Base-by-base conservation (phyloP, 345 rosid genomes). In the Rhodomyrtus tomentosa region DNA sequence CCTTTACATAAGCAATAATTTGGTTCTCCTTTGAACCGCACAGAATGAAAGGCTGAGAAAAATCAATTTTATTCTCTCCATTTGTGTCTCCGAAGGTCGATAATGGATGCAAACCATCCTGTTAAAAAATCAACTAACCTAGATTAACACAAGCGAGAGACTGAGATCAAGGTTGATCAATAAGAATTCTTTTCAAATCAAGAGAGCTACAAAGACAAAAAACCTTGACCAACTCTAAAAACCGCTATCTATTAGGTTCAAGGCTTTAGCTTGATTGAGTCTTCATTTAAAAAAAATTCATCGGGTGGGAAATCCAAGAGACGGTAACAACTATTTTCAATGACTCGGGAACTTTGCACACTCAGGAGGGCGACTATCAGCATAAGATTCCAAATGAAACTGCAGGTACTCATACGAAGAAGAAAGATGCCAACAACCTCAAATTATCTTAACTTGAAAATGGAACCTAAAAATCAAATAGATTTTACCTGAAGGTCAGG, bases 1-100 rank as follows among this genome's bases (percentile, higher is more conserved):
- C 89, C 59, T 97, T 99, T 48, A 92, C 73, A 85, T 84, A 96
- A 49, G 95, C 96, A 88, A 92, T 89, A 83, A 94, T 88, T 36
- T 85, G 90, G 29, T 85, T 89, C 85, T 89, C 86, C 85, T 87
- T 89, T 9, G 94, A 91, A 85, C 87, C 89, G 42, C 91, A 88
- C 85, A 93, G 87, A 82, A 92, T 51, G 36, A 92, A 83, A n/a
- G 91, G 88, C 82, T 85, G 88, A 18, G 88, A n/a, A 55, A 84
- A 84, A 82, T 83, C 89, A 84, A 83, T 52, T 80, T 84, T 84
- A 68, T 82, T 80, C 50, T 76, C 84, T 58, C 59, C 58, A 27
- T 68, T 81, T n/a, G 82, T 80, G 15, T 73, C 85, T 53, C 55
- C 32, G 4, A 58, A 85, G 18, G 84, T 73, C 7, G 82, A 79